Conservation (phyloP, 345 rosid genomes). For the Erodium maritimum region DNA sequence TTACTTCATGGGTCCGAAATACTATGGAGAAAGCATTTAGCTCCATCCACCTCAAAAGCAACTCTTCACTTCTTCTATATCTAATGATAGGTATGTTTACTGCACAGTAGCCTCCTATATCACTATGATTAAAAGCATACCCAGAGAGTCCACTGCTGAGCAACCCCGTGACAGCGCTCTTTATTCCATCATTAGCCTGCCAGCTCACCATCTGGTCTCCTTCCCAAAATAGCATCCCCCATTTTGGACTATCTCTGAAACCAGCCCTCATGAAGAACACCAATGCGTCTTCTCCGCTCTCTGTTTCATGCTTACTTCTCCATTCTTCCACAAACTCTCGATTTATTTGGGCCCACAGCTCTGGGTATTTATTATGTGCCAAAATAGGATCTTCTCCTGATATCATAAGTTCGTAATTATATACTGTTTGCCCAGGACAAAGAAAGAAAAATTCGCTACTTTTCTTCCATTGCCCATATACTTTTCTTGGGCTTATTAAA, state of each 20-base stretch:
- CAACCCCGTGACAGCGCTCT: slow-evolving; percentile 56
- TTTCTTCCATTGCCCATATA: too few relatives aligned
- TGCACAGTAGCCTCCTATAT: slow-evolving; percentile 66
- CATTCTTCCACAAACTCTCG: slow-evolving; percentile 62
- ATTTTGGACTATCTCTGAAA: slow-evolving; percentile 55
- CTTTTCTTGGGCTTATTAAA: too few relatives aligned
- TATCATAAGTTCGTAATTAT: background rate
- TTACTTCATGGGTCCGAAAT: slow-evolving; percentile 69
- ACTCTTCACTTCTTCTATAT: slow-evolving; percentile 50
- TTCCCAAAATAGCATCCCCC: slow-evolving; percentile 78
- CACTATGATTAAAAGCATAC: slow-evolving; percentile 63
- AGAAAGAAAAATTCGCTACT: too few relatives aligned
- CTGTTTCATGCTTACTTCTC: slow-evolving; percentile 17
- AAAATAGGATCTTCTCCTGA: slow-evolving; percentile 61
- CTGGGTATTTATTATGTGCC: slow-evolving; percentile 67
- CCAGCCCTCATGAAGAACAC: slow-evolving; percentile 74
- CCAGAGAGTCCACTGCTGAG: slow-evolving; percentile 63
- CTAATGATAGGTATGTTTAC: slow-evolving; percentile 40
- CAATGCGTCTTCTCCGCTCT: slow-evolving; percentile 22
- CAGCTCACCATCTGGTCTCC: slow-evolving; percentile 83
- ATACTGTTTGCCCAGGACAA: too few relatives aligned
- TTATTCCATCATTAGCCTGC: slow-evolving; percentile 66
- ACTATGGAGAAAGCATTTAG: slow-evolving; percentile 51
- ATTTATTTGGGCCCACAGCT: slow-evolving; percentile 64
- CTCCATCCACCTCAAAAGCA: slow-evolving; percentile 78